Evolutionary conservation across 176 grass and related monocot genomes (phyloP).

Genomic region (Bromus sterilis): DNA sequence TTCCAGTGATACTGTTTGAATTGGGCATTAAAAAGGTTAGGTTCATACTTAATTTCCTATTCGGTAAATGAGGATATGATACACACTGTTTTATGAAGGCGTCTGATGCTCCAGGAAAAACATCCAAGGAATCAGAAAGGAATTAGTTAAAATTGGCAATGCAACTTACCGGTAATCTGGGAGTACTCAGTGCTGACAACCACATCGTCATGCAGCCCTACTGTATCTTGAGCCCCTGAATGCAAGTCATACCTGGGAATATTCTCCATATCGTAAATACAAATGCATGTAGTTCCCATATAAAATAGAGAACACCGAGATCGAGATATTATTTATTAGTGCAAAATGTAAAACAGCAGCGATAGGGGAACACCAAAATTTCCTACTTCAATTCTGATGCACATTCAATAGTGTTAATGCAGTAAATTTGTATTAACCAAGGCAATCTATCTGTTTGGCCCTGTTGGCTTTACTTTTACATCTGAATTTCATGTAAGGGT

Average conservation of each 20-base stretch:
- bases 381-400: not conserved
- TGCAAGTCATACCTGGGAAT: conserved; percentile 57
- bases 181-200: conserved; percentile 44
- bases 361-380: not conserved
- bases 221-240: conserved; percentile 37
- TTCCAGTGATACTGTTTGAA: not conserved
- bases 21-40: not conserved
- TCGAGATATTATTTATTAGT: not conserved
- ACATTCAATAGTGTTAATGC: not conserved
- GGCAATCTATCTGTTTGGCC: not conserved
- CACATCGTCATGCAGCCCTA: conserved; percentile 43
- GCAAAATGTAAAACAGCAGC: conserved; percentile 5
- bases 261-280: conserved; percentile 3
- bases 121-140: not conserved
- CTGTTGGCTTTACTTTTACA: not conserved
- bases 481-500: not conserved
- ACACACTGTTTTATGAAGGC: not conserved
- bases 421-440: not conserved
- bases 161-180: conserved; percentile 30
- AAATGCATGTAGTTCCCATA: not conserved
- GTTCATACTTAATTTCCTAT: not conserved
- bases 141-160: not conserved
- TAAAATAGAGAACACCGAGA: not conserved
- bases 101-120: not conserved
- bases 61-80: not conserved